Conservation (phyloP, 805 yeast species). For the Starmerella riodocensis region DNA sequence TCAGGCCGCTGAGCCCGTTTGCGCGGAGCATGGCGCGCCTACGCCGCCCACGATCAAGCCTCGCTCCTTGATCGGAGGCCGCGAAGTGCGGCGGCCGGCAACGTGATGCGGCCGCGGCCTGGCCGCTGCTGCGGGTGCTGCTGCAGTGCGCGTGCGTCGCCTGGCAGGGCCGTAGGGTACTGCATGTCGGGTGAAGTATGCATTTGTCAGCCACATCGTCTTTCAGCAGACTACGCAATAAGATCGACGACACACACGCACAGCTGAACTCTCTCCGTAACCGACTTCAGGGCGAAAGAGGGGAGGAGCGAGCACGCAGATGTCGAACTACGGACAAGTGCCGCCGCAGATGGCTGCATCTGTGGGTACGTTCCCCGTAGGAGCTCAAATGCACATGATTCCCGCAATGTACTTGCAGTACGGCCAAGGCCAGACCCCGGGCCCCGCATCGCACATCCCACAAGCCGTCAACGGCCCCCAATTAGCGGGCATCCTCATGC, state of each 20-base stretch:
- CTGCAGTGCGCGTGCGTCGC: too few species aligned
- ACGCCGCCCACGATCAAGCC: too few species aligned
- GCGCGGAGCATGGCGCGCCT: too few species aligned
- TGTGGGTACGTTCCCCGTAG: slow-evolving; percentile 9
- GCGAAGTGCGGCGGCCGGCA: too few species aligned
- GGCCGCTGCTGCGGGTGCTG: too few species aligned
- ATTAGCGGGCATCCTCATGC: slow-evolving; percentile 4
- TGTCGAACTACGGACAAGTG: slow-evolving; percentile 16
- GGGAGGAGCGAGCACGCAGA: background rate
- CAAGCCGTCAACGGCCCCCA: slow-evolving; percentile 3
- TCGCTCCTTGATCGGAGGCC: too few species aligned
- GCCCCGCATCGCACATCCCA: slow-evolving; percentile 5
- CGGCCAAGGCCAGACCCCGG: slow-evolving; percentile 6
- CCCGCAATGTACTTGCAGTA: slow-evolving; percentile 11
- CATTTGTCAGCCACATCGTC: slow-evolving; percentile 3
- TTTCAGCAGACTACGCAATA: slow-evolving; percentile 1
- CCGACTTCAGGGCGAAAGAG: too few species aligned
- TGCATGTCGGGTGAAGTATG: slow-evolving; percentile 1
- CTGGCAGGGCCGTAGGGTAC: background rate
- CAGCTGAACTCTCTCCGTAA: background rate
- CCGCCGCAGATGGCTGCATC: slow-evolving; percentile 12
- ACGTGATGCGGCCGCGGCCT: too few species aligned
- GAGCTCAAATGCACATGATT: slow-evolving; percentile 8
- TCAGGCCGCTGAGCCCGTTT: too few species aligned
- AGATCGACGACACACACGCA: background rate